Evolutionary conservation across 768 basidiomycete genomes (phyloP), one percentile per base, ranked within the genome.

Genomic region (Artomyces pyxidatus): DNA sequence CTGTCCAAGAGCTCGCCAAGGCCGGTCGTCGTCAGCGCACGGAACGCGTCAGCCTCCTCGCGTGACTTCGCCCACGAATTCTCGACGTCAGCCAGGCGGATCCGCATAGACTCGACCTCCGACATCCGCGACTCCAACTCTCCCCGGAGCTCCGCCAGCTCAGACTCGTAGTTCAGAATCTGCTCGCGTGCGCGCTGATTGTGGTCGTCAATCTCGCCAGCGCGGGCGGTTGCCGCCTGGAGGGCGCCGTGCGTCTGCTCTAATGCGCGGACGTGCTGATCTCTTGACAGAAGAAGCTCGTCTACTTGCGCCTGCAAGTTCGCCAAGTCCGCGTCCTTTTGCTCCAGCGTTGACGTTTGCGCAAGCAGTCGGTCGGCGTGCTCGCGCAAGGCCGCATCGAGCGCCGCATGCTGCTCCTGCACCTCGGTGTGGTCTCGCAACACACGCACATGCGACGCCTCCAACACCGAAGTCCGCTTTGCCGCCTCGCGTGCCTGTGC

Each of bases 41-140:
- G 75, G 65, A 93, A 82, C 2, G 86, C 81, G 63, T 96, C 94
- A 3, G 92, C 90, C 70, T 97, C 92, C 67, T 94, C 87, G 12
- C 92, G 81, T 37, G 91, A 90, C 64, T 91, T 88, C 22, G 87
- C 79, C 84, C 92, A 96, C 8, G 86, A 81, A 61, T 87, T 91
- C 68, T 96, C 94, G 37, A 85, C 82, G 47, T 94, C 89, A 22
- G 77, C 71, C 37, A 94, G 67, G 47, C 85, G 74, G 9, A 72
- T 67, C 39, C 79, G 76, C 6, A 83, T 73, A 8, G 78, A 65
- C 52, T 94, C 90, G 14, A 81, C 77, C 63, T 96, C 94, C 2
- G 76, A 70, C 1, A 75, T 77, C 51, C 81, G 77, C 3, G 80
- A 68, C 63, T 95, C 91, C 17, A 96, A 68, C 50, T 98, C 95